Evolutionary conservation across 2,329 filamentous ascomycete species (phyloP), one percentile per base, ranked within the genome.

Genomic region (Achaetomium macrosporum): DNA sequence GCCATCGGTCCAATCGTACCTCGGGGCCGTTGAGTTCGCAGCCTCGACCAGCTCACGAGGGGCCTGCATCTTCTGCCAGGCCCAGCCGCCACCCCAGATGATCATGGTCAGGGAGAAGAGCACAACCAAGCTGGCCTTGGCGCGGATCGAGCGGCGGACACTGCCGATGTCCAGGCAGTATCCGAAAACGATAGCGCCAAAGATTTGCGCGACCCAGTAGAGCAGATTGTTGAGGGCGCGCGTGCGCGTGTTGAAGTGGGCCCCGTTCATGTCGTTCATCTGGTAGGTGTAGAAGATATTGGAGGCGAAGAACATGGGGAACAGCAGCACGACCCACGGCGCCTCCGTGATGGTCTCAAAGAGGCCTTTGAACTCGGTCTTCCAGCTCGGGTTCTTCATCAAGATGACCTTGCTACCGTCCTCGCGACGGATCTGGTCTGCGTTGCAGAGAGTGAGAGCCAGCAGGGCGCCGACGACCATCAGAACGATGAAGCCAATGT

Each of bases 321-420:
- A 93, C 29, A 92, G 77, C 16, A 85, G 69, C 51, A 91, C 57
- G 62, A 93, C 85, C 71, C 85, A 91, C 6, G 82, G 82, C 61
- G 93, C 86, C 31, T 76, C 76, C 47, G 73, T 71, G 52, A 95
- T 71, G 0, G 87, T 89, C 68, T 93, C 79, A 68, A 77, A 85
- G 2, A 96, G 80, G 51, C 90, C 90, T 16, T 79, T 58, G 56
- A 95, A 69, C 71, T 96, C 90, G 3, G 87, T 84, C 64, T 82
- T 81, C 87, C 88, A 95, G 47, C 87, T 88, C 3, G 90, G 90
- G 69, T 95, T 88, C 75, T 93, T 92, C 87, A 92, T 95, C 57
- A 91, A 71, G 57, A 95, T 90, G 65, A 95, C 83, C 54, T 82
- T 79, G 53, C 86, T 86, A 54, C 89, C 88, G 66, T 96, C 89